These are phyloP conservation scores for Coffea eugenioides DNA, from an alignment of 257 asterid species.

Conservation along the genomic window DNA sequence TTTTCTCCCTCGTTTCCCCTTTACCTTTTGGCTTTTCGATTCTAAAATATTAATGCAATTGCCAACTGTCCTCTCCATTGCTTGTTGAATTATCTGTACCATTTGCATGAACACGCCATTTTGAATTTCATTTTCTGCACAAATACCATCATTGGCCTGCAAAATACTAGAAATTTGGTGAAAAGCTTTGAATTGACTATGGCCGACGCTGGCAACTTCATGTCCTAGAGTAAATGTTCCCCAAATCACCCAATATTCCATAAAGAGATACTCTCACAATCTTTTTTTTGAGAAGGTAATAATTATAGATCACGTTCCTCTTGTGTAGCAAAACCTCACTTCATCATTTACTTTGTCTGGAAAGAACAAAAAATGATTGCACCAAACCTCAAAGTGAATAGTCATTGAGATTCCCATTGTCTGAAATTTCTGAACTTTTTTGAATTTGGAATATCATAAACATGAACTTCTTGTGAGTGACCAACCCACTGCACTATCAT, in stretches of 20 bases:
- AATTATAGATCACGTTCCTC: background rate
- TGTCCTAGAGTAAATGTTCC: background rate
- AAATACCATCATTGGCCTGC: background rate
- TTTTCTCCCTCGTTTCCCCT: background rate
- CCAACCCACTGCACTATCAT: too few species aligned
- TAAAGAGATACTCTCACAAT: too few species aligned
- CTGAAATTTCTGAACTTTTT: too few species aligned
- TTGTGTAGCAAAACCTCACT: background rate
- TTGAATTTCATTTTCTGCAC: background rate
- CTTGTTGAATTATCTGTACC: background rate
- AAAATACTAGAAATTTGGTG: background rate
- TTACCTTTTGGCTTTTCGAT: too few species aligned
- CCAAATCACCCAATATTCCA: background rate
- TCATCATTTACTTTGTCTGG: background rate
- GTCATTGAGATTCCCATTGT: background rate
- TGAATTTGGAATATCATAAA: too few species aligned
- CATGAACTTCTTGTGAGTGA: too few species aligned
- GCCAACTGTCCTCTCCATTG: background rate
- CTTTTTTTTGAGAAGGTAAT: too few species aligned
- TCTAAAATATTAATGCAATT: too few species aligned
- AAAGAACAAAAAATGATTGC: background rate
- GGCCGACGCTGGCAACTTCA: background rate
- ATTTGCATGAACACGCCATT: background rate
- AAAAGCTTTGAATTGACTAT: background rate
- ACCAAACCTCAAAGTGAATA: background rate